Conservation (phyloP, 805 yeast genomes). For the Clavispora asparagi region DNA sequence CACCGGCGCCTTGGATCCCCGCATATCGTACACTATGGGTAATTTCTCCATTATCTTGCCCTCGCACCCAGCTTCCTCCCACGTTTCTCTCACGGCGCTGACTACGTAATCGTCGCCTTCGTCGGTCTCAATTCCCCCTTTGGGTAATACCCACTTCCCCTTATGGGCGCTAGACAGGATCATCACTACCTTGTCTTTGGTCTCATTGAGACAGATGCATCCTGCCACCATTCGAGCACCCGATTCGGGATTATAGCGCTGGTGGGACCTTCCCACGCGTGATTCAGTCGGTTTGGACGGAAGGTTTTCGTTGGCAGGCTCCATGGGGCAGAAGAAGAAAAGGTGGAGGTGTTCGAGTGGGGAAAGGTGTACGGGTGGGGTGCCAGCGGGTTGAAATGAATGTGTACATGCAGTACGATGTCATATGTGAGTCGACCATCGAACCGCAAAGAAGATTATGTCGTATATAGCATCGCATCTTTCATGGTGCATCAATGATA, state of each 20-base stretch:
- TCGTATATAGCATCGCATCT: no score
- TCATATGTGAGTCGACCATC: no score
- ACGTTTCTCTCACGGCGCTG: constrained; percentile 81
- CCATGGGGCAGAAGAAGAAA: not conserved
- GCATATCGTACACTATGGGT: constrained; percentile 60
- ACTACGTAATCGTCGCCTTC: constrained; percentile 47
- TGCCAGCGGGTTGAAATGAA: no score
- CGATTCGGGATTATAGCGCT: constrained; percentile 49
- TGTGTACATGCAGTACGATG: no score
- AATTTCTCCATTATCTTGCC: constrained; percentile 55
- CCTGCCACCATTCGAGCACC: constrained; percentile 94
- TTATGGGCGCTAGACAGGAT: constrained; percentile 67
- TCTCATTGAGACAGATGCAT: constrained; percentile 63
- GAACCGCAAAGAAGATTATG: no score
- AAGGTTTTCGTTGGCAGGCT: constrained; percentile 4
- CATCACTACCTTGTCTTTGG: constrained; percentile 63
- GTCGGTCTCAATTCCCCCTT: constrained; percentile 91
- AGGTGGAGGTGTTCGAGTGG: not conserved
- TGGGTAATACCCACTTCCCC: constrained; percentile 83
- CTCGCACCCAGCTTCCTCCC: constrained; percentile 96
- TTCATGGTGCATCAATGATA: no score
- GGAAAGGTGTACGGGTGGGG: not conserved
- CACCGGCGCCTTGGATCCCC: constrained; percentile 37
- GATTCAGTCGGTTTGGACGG: constrained; percentile 10
- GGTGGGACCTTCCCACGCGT: constrained; percentile 55